These are phyloP conservation scores for Immersiporthe knoxdaviesiana DNA, from an alignment of 2,329 filamentous ascomycete species.

Conservation along the genomic window DNA sequence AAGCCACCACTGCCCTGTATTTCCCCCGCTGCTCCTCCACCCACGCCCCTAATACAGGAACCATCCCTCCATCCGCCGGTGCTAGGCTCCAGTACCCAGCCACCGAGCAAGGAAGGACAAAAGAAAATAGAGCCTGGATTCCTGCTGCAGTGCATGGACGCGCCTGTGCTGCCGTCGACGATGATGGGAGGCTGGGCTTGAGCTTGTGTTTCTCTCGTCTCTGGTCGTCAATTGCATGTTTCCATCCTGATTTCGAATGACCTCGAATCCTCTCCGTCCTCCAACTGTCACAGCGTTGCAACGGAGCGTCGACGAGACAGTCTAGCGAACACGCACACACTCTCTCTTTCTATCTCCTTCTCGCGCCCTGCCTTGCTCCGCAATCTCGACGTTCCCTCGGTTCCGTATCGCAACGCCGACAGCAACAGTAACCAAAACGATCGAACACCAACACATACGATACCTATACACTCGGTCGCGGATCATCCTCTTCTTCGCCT, in stretches of 20 bases:
- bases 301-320: background rate
- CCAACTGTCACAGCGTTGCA: background rate
- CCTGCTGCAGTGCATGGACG: background rate
- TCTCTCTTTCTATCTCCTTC: background rate
- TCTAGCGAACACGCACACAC: background rate
- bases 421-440: background rate
- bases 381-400: background rate
- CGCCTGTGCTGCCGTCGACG: background rate
- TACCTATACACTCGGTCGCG: background rate
- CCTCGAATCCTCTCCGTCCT: background rate
- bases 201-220: background rate
- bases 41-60: background rate
- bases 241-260: background rate
- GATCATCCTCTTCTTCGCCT: background rate
- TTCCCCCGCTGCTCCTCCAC: background rate
- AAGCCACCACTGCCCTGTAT: background rate
- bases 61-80: background rate
- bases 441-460: background rate
- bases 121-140: background rate
- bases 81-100: background rate
- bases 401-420: background rate
- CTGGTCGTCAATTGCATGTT: background rate
- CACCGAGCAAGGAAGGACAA: background rate
- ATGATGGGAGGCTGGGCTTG: background rate
- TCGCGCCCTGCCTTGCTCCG: conserved; percentile 3